These are phyloP conservation scores for Metrosideros polymorpha DNA, from an alignment of 441 rosid species.

Conservation along the genomic window DNA sequence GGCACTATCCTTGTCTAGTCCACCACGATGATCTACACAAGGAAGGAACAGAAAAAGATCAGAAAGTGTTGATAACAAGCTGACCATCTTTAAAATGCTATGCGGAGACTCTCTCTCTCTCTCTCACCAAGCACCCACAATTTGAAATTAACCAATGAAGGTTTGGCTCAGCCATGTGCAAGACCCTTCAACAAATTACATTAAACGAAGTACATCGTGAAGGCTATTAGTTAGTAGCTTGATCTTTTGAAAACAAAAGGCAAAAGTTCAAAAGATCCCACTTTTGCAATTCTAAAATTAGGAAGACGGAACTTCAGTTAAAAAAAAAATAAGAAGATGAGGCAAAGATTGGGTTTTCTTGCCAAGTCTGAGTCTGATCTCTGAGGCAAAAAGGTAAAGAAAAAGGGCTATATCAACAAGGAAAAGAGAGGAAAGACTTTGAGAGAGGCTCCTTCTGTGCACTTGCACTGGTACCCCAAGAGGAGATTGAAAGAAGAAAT, in stretches of 20 bases:
- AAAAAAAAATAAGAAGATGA: background rate
- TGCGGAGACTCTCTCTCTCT: background rate
- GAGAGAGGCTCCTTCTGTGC: background rate
- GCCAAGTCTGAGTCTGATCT: background rate
- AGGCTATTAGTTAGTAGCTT: background rate
- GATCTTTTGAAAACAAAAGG: background rate
- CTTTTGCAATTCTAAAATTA: background rate
- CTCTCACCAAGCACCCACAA: background rate
- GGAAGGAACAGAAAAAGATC: background rate
- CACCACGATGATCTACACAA: background rate
- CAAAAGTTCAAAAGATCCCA: background rate
- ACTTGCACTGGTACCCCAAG: background rate
- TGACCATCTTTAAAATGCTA: background rate
- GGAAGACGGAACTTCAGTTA: background rate
- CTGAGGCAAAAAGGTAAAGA: background rate
- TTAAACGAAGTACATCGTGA: background rate
- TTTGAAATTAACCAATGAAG: background rate
- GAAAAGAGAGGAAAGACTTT: background rate
- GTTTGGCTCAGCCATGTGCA: background rate
- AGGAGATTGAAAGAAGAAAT: background rate
- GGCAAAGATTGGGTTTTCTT: background rate
- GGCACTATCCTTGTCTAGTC: background rate
- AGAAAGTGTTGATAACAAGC: background rate
- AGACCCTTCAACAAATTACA: background rate
- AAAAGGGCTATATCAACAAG: background rate